Percentiles rank a stretch among this genome's conserved stretches.
phyloP scores from a whole-genome alignment of 495 filamentous ascomycete genomes.

The Podospora tetraspora region DNA sequence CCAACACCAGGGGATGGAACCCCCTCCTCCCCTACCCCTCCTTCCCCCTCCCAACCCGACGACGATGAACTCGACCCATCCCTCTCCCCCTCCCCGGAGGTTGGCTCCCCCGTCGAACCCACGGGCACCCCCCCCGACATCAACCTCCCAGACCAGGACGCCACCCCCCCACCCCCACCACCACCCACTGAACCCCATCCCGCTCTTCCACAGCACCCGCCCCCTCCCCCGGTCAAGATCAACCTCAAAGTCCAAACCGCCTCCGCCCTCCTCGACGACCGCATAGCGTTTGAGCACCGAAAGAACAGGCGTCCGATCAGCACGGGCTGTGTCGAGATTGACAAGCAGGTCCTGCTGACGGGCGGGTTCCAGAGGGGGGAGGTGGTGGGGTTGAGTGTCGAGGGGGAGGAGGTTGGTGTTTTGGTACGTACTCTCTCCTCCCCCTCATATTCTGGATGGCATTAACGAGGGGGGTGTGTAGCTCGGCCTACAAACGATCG shows the following conservation, averaged over 20 bases:
- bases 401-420: conserved; percentile 36
- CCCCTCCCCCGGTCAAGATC: background rate
- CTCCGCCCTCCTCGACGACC: conserved; percentile 26
- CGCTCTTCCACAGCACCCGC: background rate
- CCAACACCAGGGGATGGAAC: background rate
- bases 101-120: too few species aligned
- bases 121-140: too few species aligned
- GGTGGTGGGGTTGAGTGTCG: conserved; percentile 47
- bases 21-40: background rate
- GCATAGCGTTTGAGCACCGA: conserved; percentile 22
- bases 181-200: background rate
- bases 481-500: conserved; percentile 37
- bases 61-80: background rate
- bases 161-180: too few species aligned
- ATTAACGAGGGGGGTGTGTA: too few species aligned
- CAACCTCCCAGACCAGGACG: background rate
- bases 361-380: conserved; percentile 43
- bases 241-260: background rate
- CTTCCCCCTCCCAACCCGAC: background rate
- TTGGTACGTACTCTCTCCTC: conserved; percentile 29
- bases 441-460: background rate
- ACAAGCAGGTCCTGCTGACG: conserved; percentile 37
- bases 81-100: background rate
- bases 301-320: conserved; percentile 15
- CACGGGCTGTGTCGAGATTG: conserved; percentile 42